Evolutionary conservation across 2,329 filamentous ascomycete genomes (phyloP).

Genomic region (Fusarium fracticaudum): DNA sequence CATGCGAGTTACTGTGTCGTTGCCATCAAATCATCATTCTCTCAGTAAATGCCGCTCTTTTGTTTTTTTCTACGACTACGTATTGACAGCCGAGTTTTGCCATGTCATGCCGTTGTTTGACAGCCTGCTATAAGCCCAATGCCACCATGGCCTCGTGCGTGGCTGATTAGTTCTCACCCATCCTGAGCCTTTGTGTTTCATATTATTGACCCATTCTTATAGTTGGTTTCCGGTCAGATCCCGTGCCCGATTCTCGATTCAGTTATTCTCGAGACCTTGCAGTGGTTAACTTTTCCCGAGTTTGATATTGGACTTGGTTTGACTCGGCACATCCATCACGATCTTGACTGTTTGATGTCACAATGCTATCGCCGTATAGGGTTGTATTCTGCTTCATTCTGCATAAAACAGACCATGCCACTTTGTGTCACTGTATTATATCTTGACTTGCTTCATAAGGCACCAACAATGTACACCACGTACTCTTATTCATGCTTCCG

Average conservation of each 20-base stretch:
- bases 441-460: neutral
- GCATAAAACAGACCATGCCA: neutral
- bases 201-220: conserved; percentile 1
- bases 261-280: neutral
- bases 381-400: neutral
- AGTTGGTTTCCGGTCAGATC: conserved; percentile 13
- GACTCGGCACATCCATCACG: conserved; percentile 1
- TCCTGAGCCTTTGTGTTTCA: conserved; percentile 32
- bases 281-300: neutral
- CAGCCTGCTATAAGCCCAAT: neutral
- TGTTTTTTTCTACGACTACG: neutral
- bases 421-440: too few species aligned
- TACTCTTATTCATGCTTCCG: neutral
- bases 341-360: neutral
- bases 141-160: conserved; percentile 2
- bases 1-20: conserved; percentile 11
- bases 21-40: conserved; percentile 4
- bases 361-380: neutral
- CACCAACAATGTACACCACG: neutral
- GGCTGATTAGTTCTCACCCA: conserved; percentile 33
- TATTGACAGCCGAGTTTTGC: neutral
- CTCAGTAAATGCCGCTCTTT: neutral
- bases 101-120: neutral
- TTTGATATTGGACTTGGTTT: neutral
- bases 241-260: neutral